These are phyloP conservation scores for Hypoxylon intermedium DNA, from an alignment of 495 filamentous ascomycete genomes.

Conservation along the genomic window DNA sequence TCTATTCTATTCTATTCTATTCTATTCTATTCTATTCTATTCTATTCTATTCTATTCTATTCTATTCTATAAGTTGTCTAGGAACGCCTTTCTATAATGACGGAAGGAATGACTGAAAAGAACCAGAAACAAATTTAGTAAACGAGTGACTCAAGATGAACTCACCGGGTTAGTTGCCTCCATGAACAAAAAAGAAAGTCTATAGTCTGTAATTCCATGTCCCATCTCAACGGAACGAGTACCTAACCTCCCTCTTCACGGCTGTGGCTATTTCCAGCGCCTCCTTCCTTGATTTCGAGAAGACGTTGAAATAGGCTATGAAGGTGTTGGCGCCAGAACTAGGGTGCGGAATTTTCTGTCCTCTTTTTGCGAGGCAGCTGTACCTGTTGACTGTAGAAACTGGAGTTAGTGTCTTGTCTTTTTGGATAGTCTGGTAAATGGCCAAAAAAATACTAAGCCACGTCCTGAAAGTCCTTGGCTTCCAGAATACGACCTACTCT, in stretches of 20 bases:
- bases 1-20: too few relatives aligned
- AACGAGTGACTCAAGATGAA: conserved; percentile 1
- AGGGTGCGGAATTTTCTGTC: conserved; percentile 42
- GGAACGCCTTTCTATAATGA: neutral
- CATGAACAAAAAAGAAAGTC: neutral
- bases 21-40: too few relatives aligned
- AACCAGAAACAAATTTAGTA: neutral
- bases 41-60: too few relatives aligned
- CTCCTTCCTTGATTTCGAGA: conserved; percentile 43
- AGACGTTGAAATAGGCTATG: conserved; percentile 46
- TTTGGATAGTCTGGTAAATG: neutral
- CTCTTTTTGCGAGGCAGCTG: conserved; percentile 42
- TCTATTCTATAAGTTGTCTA: too few relatives aligned
- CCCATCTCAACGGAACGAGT: conserved; percentile 32
- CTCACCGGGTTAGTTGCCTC: neutral
- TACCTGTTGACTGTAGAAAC: conserved; percentile 30
- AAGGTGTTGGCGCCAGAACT: conserved; percentile 39
- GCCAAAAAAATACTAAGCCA: neutral
- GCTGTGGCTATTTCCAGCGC: conserved; percentile 35
- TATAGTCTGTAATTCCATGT: neutral
- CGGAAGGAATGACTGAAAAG: neutral
- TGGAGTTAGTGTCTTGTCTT: neutral
- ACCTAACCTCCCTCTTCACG: conserved; percentile 40
- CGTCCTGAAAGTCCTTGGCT: too few relatives aligned
- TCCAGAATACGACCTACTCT: too few relatives aligned